These are phyloP conservation scores for Phytophthora melonis DNA, from an alignment of 352 stramenopile species.

Conservation along the genomic window DNA sequence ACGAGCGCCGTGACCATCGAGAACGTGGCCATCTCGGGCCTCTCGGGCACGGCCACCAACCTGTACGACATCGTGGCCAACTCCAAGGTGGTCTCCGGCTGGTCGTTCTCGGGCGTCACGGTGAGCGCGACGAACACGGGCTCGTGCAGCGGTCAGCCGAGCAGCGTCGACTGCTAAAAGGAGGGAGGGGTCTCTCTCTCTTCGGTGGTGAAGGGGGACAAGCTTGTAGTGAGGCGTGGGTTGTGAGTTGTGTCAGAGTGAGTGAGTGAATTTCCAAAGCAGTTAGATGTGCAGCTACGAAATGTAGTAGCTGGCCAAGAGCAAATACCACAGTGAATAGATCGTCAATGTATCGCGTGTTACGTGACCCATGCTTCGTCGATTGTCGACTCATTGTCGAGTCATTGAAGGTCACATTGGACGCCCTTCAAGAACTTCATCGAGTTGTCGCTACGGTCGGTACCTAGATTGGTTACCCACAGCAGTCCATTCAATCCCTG, in stretches of 20 bases:
- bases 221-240: no score
- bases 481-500: not conserved
- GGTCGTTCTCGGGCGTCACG: not conserved
- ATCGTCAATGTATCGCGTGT: not conserved
- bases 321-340: not conserved
- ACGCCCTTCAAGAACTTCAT: no score
- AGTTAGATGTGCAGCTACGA: not conserved
- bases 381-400: no score
- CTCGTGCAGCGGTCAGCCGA: not conserved
- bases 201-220: no score
- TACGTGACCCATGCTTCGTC: not conserved
- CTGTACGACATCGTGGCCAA: no score
- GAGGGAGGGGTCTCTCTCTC: not conserved
- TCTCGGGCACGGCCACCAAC: no score
- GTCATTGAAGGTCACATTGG: no score
- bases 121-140: not conserved
- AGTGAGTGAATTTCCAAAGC: not conserved
- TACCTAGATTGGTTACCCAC: no score
- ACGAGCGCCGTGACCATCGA: no score
- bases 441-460: not conserved
- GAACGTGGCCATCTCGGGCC: no score
- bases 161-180: not conserved
- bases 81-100: no score
- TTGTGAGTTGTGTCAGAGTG: not conserved
- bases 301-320: not conserved